Base-by-base conservation (phyloP, 139 green algal genomes). In the Chlorella sp. region DNA sequence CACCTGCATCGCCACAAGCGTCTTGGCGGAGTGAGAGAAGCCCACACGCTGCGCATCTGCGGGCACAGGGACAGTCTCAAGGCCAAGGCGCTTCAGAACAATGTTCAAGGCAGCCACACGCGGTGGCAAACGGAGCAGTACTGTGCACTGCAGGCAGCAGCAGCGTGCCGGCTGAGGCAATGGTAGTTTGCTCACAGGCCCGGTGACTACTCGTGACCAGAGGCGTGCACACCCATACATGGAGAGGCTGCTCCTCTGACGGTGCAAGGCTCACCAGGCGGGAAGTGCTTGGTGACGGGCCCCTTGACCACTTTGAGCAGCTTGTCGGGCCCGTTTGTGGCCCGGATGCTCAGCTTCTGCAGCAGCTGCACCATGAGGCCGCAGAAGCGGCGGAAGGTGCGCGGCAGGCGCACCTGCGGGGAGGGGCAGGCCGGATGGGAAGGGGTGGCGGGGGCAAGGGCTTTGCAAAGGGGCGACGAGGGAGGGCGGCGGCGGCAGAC, bases 301-400 rank as follows among this genome's bases (percentile, higher is more conserved):
- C 93, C 93, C 87, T 98, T 99, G 60, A 98, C 85, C 40, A 98
- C 96, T 86, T 96, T 96, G 41, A 99, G 89, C 22, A 99, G 93
- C 85, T 98, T 98, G 83, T 98, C 95, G 22, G 96, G 94, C 2
- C 97, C 96, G 84, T 99, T 98, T 46, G 93, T 96, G 17, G 97
- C 92, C 0, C 97, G 90, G 48, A 99, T 98, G 91, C 90, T 96
- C 46, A 99, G 92, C 91, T 99, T 99, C 89, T 99, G 96, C 83
- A 99, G 94, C 85, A 99, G 93, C 91, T 99, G 97, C 80, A 94
- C 93, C 91, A 99, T 95, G 30, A 99, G 92, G 44, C 97, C 97
- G 67, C 91, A 96, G 90, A 99, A 99, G 38, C 97, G 92, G 73
- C 92, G 92, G 93, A 98, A 99, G 8, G 97, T 99, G 44, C 97